phyloP scores from a whole-genome alignment of 2,329 filamentous ascomycete species.

The Elsinoe necatrix region DNA sequence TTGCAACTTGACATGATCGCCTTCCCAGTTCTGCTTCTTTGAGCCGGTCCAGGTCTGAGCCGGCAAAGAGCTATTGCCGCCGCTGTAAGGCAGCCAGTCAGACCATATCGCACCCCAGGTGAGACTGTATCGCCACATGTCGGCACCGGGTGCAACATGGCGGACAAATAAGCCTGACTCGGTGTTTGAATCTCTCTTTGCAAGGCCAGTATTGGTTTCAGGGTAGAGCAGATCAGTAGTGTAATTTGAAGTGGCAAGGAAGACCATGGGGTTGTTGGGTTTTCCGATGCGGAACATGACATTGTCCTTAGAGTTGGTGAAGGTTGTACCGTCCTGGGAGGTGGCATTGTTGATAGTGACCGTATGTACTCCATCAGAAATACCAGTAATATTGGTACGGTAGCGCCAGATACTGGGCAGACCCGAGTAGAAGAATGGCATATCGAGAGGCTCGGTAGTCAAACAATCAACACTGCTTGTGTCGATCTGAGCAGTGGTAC shows the following conservation, averaged over 20 bases:
- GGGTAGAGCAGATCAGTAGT: conserved; percentile 45
- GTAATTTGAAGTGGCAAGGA: conserved; percentile 50
- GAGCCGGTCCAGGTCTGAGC: conserved; percentile 51
- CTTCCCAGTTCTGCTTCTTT: conserved; percentile 48
- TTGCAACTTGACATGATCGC: conserved; percentile 54
- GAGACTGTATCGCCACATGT: conserved; percentile 54
- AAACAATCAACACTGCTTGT: conserved; percentile 39
- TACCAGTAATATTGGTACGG: conserved; percentile 44
- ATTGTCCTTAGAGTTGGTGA: conserved; percentile 49
- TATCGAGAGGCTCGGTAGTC: conserved; percentile 31
- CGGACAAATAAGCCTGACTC: conserved; percentile 42
- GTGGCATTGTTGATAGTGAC: conserved; percentile 50
- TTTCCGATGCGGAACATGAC: conserved; percentile 55
- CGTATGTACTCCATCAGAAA: conserved; percentile 53
- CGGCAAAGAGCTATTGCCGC: conserved; percentile 42
- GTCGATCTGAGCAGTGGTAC: conserved; percentile 38
- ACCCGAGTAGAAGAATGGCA: conserved; percentile 37
- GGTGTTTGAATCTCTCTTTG: conserved; percentile 20
- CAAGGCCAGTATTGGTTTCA: conserved; percentile 24
- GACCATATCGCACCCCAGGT: conserved; percentile 55
- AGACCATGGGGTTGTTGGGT: conserved; percentile 51
- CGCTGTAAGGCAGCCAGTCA: conserved; percentile 49
- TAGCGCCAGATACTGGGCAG: conserved; percentile 49
- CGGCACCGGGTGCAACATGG: conserved; percentile 54
- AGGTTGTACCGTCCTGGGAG: conserved; percentile 30